Evolutionary conservation across 78 protist species (phyloP), one percentile per base, ranked within the genome.

Genomic region (Planoprotostelium fungivorum): DNA sequence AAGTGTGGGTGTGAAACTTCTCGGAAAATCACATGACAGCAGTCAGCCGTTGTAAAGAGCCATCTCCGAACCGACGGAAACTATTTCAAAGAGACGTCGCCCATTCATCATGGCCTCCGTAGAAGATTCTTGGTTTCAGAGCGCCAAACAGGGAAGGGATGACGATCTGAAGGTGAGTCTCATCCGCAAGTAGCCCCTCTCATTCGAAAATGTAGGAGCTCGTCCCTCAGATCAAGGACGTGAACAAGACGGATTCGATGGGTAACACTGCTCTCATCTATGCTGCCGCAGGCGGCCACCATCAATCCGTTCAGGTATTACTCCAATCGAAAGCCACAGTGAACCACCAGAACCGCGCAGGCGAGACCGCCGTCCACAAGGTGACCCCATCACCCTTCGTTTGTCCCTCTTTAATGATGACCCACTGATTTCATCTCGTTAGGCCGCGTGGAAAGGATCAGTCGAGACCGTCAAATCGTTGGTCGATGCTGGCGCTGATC

Each of bases 271-370:
- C 91, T n/a, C 29, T 91, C 31, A 89, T 89, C 88, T 91, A 91
- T 88, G 94, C 94, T 29, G 90, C 94, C 25, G 89, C 87, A 38
- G 94, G 92, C 34, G 94, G 94, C 1, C 94, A 91, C 34, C 73
- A 87, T 0, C 23, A 1, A 9, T 90, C 89, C 28, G 88, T 91
- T 38, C 84, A 91, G 37, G 34, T 38, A 5, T 51, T 91, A 28
- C 38, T 85, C 36, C 73, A 88, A n/a, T 37, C 84, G 36, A 91
- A 91, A 38, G 94, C 94, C 1, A 63, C 89, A 83, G 51, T 91
- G 0, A 91, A 91, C 87, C 0, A 36, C 0, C 34, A 39, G 35
- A 91, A 91, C 85, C 86, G 89, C 36, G 88, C 86, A 38, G 94
- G 94, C 37, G 94, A 91, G 83, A 88, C 94, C 0, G 90, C 94